Evolutionary conservation across 2,329 filamentous ascomycete genomes (phyloP).

Genomic region (Arthrocladium fulminans): DNA sequence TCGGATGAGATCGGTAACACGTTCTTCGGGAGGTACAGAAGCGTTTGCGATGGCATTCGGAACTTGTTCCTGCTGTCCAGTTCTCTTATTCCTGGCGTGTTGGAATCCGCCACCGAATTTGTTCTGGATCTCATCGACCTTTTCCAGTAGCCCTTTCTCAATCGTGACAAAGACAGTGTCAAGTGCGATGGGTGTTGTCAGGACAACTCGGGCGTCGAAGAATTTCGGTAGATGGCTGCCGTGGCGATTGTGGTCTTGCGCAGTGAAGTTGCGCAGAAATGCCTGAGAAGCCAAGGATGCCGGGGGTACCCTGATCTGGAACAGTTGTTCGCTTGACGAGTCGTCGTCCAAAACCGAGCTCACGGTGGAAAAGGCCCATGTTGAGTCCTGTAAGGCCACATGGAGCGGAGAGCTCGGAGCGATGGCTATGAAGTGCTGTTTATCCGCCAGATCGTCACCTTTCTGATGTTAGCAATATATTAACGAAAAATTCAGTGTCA

Average conservation of each 20-base stretch:
- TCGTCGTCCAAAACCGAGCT: neutral
- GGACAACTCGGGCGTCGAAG: conserved; percentile 74
- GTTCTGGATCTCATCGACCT: conserved; percentile 72
- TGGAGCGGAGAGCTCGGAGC: conserved; percentile 37
- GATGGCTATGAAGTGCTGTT: conserved; percentile 34
- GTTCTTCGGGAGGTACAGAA: neutral
- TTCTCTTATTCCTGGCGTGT: conserved; percentile 19
- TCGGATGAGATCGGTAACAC: conserved; percentile 49
- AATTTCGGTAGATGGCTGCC: conserved; percentile 62
- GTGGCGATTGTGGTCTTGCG: conserved; percentile 65
- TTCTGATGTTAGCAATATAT: conserved; percentile 10
- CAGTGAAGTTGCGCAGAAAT: conserved; percentile 65
- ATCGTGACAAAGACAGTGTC: conserved; percentile 82
- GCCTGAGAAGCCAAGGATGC: conserved; percentile 67
- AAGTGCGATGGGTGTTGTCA: conserved; percentile 68
- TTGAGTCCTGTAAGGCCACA: conserved; percentile 47
- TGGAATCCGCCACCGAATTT: conserved; percentile 60
- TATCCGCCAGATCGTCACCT: conserved; percentile 24
- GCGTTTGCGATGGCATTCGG: neutral
- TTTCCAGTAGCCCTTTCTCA: conserved; percentile 68
- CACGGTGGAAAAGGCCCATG: conserved; percentile 56
- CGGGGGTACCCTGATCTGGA: conserved; percentile 71
- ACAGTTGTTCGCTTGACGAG: conserved; percentile 54
- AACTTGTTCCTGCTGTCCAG: conserved; percentile 11
- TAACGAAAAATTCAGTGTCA: conserved; percentile 27